Conservation (phyloP, 2,329 filamentous ascomycete species). For the Aspergillus costaricaensis region DNA sequence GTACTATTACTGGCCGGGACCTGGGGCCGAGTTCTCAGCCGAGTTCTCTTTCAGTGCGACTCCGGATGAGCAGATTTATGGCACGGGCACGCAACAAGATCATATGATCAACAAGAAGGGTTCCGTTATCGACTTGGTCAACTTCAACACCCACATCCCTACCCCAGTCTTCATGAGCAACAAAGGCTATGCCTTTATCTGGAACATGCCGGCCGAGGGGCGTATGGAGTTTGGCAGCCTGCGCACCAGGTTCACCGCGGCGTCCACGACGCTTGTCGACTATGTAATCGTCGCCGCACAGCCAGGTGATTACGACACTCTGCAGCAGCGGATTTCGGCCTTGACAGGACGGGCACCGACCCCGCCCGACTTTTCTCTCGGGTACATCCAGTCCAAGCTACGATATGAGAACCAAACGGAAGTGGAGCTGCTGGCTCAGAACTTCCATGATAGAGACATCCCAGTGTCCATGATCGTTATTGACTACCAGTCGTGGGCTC, state of each 20-base stretch:
- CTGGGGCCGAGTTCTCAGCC: conserved; percentile 38
- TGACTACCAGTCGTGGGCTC: conserved; percentile 66
- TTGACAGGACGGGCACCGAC: conserved; percentile 60
- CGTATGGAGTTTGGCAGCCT: conserved; percentile 61
- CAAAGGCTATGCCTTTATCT: conserved; percentile 62
- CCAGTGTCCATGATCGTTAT: conserved; percentile 64
- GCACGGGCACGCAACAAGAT: conserved; percentile 68
- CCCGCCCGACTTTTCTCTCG: conserved; percentile 66
- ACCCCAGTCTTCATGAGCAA: conserved; percentile 62
- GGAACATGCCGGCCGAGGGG: conserved; percentile 65
- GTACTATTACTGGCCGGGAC: conserved; percentile 39
- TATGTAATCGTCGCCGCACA: conserved; percentile 60
- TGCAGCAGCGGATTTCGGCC: conserved; percentile 55
- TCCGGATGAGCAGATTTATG: conserved; percentile 58
- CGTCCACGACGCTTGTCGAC: conserved; percentile 57
- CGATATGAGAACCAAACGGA: conserved; percentile 66
- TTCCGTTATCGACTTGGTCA: conserved; percentile 61
- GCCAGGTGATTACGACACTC: conserved; percentile 52
- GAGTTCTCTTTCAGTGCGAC: conserved; percentile 41
- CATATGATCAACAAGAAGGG: conserved; percentile 62
- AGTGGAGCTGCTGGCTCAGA: conserved; percentile 57
- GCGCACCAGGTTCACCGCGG: conserved; percentile 59
- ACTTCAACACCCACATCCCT: conserved; percentile 65
- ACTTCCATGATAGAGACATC: conserved; percentile 56
- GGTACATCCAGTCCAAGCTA: conserved; percentile 66